Conservation (phyloP, 1,284 basidiomycete species). For the Peniophora sp. region DNA sequence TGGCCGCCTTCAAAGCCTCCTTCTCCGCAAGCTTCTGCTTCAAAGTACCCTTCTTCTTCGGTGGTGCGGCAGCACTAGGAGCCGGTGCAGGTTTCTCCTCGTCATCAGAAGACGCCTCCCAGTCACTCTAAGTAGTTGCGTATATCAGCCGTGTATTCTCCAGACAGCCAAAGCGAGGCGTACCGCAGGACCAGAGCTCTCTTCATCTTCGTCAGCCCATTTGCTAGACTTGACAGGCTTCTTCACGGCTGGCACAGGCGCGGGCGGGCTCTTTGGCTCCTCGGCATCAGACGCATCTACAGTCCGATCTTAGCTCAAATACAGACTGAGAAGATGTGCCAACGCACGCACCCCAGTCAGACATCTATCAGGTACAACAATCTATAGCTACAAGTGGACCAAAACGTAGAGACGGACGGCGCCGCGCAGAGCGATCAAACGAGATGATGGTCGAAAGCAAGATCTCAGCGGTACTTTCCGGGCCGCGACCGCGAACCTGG, state of each 20-base stretch:
- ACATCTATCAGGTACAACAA: slow-evolving; percentile 20
- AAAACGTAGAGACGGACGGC: slow-evolving; percentile 11
- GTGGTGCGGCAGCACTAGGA: slow-evolving; percentile 45
- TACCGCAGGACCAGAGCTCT: slow-evolving; percentile 54
- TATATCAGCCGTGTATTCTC: slow-evolving; percentile 4
- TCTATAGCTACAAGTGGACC: slow-evolving; percentile 1
- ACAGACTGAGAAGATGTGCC: no score
- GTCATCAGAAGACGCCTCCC: slow-evolving; percentile 79
- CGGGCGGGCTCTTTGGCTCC: slow-evolving; percentile 21
- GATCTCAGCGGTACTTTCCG: slow-evolving; percentile 3
- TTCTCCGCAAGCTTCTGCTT: slow-evolving; percentile 88
- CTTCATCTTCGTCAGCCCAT: slow-evolving; percentile 87
- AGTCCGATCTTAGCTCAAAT: neutral
- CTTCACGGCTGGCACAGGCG: slow-evolving; percentile 29
- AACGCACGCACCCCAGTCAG: slow-evolving; percentile 34
- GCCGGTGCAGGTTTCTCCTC: slow-evolving; percentile 42
- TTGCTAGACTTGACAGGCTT: slow-evolving; percentile 49
- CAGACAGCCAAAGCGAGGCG: slow-evolving; percentile 16
- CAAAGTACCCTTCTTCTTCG: slow-evolving; percentile 85
- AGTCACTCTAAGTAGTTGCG: slow-evolving; percentile 63
- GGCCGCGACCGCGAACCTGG: neutral
- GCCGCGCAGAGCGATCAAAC: slow-evolving; percentile 11
- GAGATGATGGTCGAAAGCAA: slow-evolving; percentile 1
- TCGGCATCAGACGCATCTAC: slow-evolving; percentile 47
- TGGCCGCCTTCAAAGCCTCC: slow-evolving; percentile 64